phyloP scores from a whole-genome alignment of 2,329 filamentous ascomycete genomes.

The Golovinomyces cichoracearum region DNA sequence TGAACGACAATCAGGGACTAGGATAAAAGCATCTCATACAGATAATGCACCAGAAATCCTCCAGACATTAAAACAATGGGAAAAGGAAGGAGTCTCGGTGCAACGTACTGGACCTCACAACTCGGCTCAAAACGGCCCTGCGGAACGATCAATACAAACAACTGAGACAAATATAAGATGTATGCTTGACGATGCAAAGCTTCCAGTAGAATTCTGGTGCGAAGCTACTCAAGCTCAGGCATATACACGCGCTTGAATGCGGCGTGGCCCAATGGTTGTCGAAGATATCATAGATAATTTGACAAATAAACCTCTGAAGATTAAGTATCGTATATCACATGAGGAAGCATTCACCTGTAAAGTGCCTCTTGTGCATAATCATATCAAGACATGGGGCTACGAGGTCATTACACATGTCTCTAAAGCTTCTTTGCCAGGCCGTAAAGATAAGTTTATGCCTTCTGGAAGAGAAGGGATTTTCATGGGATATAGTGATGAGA shows the following conservation, averaged over 20 bases:
- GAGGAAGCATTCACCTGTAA: background rate
- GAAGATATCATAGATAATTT: background rate
- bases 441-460: slow-evolving; percentile 1
- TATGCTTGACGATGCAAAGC: slow-evolving; percentile 1
- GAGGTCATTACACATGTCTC: background rate
- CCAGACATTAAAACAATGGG: background rate
- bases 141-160: slow-evolving; percentile 1
- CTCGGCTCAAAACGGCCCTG: background rate
- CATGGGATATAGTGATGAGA: slow-evolving; percentile 1
- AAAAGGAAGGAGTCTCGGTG: slow-evolving; percentile 1
- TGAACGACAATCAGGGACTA: background rate
- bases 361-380: background rate
- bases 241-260: slow-evolving; percentile 1
- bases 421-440: background rate
- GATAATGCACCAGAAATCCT: background rate
- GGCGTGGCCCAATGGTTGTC: background rate
- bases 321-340: background rate
- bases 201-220: background rate
- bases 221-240: background rate
- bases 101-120: background rate
- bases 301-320: background rate
- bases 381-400: background rate
- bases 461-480: background rate
- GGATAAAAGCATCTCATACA: background rate
- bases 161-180: background rate